Percentiles rank a stretch among this genome's conserved stretches.
These are phyloP conservation scores for Passalora sequoiae DNA, from an alignment of 2,329 filamentous ascomycete species.

Conservation along the genomic window DNA sequence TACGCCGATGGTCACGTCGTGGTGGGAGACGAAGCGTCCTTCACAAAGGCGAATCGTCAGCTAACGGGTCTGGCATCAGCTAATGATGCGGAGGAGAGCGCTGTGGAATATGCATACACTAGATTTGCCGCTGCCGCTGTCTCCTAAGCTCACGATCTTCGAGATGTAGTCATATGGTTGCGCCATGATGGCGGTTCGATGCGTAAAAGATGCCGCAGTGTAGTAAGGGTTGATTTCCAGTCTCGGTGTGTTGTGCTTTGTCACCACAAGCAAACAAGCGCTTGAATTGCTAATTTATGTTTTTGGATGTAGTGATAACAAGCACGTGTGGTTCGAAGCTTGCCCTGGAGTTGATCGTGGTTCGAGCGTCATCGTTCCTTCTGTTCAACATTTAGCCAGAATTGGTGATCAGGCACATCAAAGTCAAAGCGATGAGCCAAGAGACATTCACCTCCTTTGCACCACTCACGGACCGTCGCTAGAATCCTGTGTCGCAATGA, in stretches of 20 bases:
- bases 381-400: background rate
- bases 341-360: no score
- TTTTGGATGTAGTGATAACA: no score
- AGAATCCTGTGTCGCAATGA: background rate
- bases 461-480: no score
- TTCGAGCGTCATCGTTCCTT: background rate
- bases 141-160: constrained; percentile 96
- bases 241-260: background rate
- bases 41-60: constrained; percentile 94
- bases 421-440: no score
- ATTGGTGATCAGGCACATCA: no score
- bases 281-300: no score
- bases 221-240: background rate
- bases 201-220: background rate
- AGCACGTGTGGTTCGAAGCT: no score
- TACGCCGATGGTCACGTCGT: constrained; percentile 96
- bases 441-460: background rate
- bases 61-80: constrained; percentile 37
- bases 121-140: constrained; percentile 93
- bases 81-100: constrained; percentile 18
- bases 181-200: constrained; percentile 13
- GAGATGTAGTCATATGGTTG: constrained; percentile 94
- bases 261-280: no score
- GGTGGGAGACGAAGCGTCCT: constrained; percentile 86
- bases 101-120: constrained; percentile 44